These are phyloP conservation scores for Fusarium irregulare DNA, from an alignment of 2,329 filamentous ascomycete species.

Conservation along the genomic window DNA sequence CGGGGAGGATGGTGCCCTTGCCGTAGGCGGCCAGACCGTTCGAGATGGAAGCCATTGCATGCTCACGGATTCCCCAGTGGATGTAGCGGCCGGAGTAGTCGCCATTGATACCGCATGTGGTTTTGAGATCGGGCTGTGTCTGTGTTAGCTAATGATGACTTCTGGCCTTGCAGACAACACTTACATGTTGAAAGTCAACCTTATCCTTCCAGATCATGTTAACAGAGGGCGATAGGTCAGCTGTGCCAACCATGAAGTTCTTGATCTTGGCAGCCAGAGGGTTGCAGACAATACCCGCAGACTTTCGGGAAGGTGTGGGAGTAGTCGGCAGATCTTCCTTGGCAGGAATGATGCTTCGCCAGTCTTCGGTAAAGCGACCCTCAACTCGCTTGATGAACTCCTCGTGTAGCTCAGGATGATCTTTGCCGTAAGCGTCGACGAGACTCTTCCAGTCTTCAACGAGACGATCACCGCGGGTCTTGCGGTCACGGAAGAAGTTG, in stretches of 20 bases:
- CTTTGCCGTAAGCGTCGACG: conserved; percentile 55
- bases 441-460: conserved; percentile 61
- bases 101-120: conserved; percentile 64
- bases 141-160: neutral
- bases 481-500: conserved; percentile 61
- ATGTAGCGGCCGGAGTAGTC: conserved; percentile 66
- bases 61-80: conserved; percentile 70
- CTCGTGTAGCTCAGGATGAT: conserved; percentile 61
- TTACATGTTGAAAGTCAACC: conserved; percentile 60
- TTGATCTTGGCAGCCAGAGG: conserved; percentile 60
- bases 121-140: conserved; percentile 50
- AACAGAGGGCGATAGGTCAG: conserved; percentile 64
- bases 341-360: conserved; percentile 60
- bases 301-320: conserved; percentile 62
- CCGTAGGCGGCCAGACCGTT: conserved; percentile 70
- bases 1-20: conserved; percentile 65
- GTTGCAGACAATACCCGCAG: conserved; percentile 61
- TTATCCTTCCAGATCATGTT: conserved; percentile 67
- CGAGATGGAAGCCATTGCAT: conserved; percentile 69
- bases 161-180: neutral
- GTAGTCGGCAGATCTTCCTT: conserved; percentile 57
- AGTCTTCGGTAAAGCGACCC: conserved; percentile 61
- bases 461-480: conserved; percentile 56
- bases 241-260: conserved; percentile 65
- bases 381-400: conserved; percentile 61